phyloP scores from a whole-genome alignment of 768 basidiomycete species.

The Podaxis mareebaensis region DNA sequence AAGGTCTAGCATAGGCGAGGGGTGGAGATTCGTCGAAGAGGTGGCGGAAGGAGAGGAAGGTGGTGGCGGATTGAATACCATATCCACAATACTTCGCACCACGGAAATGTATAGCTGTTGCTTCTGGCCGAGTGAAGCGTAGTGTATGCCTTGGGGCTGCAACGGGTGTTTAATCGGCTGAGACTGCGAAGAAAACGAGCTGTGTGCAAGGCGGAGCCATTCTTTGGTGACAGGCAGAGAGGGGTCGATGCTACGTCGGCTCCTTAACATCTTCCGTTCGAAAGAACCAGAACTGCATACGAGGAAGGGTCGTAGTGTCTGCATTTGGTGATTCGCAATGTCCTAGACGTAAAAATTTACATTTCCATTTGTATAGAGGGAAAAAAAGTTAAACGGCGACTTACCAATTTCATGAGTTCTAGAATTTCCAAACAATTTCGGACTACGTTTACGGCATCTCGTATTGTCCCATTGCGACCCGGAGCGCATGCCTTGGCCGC shows the following conservation, averaged over 20 bases:
- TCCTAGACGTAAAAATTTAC: constrained; percentile 54
- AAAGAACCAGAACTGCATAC: constrained; percentile 77
- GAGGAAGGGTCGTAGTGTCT: constrained; percentile 89
- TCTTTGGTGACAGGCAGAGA: constrained; percentile 57
- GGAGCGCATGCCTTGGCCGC: constrained; percentile 61
- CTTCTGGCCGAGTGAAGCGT: constrained; percentile 47
- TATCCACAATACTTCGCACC: constrained; percentile 61
- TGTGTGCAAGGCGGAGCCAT: constrained; percentile 63
- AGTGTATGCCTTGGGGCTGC: constrained; percentile 43
- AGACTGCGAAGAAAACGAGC: constrained; percentile 39
- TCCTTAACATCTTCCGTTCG: constrained; percentile 77
- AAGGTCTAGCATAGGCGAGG: constrained; percentile 23
- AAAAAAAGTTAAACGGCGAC: constrained; percentile 30
- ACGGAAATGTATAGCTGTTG: constrained; percentile 57
- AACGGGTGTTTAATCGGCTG: constrained; percentile 45
- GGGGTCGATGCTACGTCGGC: constrained; percentile 44
- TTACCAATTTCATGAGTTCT: constrained; percentile 93
- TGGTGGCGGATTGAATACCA: constrained; percentile 59
- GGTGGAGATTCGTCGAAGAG: constrained; percentile 20
- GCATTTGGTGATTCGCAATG: constrained; percentile 94
- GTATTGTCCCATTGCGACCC: constrained; percentile 52
- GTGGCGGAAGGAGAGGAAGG: constrained; percentile 33
- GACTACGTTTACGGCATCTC: constrained; percentile 72
- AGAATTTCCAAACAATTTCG: constrained; percentile 86
- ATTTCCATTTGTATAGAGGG: constrained; percentile 13